Conservation (phyloP, 306 rosid species). For the Arachis hypogaea region DNA sequence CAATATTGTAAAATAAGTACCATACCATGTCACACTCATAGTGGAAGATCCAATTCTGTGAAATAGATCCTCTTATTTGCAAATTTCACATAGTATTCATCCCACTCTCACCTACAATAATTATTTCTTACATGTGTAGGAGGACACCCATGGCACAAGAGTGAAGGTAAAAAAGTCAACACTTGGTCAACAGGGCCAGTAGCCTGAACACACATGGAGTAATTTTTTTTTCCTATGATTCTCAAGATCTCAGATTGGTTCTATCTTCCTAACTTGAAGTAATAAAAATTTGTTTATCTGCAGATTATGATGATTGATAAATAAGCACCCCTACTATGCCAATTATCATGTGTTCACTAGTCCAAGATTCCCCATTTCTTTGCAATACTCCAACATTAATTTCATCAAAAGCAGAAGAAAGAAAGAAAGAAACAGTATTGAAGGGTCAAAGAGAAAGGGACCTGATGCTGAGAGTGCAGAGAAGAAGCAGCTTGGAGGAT, state of each 20-base stretch:
- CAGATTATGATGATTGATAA: not conserved
- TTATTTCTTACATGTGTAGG: not conserved
- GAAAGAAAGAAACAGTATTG: not conserved
- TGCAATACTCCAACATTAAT: not conserved
- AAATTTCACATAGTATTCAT: too few relatives aligned
- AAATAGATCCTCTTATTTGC: too few relatives aligned
- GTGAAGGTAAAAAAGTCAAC: slow-evolving; percentile 19
- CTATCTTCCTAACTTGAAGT: not conserved
- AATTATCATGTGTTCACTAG: not conserved
- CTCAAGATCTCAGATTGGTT: not conserved
- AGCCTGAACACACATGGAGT: not conserved
- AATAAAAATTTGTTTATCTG: not conserved
- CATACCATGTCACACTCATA: not conserved
- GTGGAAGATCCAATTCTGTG: too few relatives aligned
- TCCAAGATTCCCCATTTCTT: not conserved
- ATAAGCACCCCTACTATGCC: not conserved
- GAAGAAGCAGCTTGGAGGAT: slow-evolving; percentile 61
- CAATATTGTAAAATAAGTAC: not conserved
- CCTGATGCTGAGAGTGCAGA: slow-evolving; percentile 73
- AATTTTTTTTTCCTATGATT: not conserved
- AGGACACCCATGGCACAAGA: not conserved
- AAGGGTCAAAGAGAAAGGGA: not conserved
- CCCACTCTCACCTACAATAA: not conserved
- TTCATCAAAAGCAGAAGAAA: not conserved
- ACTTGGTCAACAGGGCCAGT: slow-evolving; percentile 1